Conservation (phyloP, 768 basidiomycete genomes). For the Naganishia vaughanmartiniae region DNA sequence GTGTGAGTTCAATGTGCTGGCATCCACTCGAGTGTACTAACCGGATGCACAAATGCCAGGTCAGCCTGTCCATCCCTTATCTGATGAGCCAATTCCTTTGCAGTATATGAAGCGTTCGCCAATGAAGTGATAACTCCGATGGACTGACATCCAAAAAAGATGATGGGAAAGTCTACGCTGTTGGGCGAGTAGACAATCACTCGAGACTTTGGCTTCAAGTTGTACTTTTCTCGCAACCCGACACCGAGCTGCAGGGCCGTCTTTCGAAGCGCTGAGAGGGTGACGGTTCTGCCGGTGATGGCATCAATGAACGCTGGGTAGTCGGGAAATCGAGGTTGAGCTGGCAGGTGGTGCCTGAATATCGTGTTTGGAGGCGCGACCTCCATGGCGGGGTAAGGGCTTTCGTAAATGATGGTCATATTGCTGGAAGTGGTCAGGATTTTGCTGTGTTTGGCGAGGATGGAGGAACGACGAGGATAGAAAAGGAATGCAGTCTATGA, state of each 20-base stretch:
- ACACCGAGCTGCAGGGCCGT: slow-evolving; percentile 62
- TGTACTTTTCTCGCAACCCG: slow-evolving; percentile 60
- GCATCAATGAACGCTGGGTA: slow-evolving; percentile 68
- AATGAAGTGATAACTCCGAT: slow-evolving; percentile 69
- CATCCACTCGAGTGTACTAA: neutral
- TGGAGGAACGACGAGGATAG: neutral
- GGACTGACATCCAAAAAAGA: slow-evolving; percentile 56
- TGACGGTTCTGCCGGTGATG: slow-evolving; percentile 59
- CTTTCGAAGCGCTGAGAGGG: slow-evolving; percentile 60
- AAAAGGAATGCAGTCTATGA: neutral
- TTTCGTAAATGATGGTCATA: slow-evolving; percentile 23
- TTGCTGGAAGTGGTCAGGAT: neutral
- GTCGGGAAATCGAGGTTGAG: slow-evolving; percentile 18
- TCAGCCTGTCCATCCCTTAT: slow-evolving; percentile 66
- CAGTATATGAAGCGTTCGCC: slow-evolving; percentile 70
- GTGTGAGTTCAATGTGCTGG: neutral
- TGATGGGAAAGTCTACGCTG: slow-evolving; percentile 60
- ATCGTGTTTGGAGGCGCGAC: slow-evolving; percentile 22
- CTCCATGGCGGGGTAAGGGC: slow-evolving; percentile 14
- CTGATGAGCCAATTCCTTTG: slow-evolving; percentile 69
- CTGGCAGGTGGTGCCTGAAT: slow-evolving; percentile 18
- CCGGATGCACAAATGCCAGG: slow-evolving; percentile 65
- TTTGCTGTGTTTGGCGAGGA: neutral
- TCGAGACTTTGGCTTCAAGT: slow-evolving; percentile 57
- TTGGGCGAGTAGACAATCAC: slow-evolving; percentile 67